These are phyloP conservation scores for Pilatotrama ljubarskyi DNA, from an alignment of 768 basidiomycete genomes.

Conservation along the genomic window DNA sequence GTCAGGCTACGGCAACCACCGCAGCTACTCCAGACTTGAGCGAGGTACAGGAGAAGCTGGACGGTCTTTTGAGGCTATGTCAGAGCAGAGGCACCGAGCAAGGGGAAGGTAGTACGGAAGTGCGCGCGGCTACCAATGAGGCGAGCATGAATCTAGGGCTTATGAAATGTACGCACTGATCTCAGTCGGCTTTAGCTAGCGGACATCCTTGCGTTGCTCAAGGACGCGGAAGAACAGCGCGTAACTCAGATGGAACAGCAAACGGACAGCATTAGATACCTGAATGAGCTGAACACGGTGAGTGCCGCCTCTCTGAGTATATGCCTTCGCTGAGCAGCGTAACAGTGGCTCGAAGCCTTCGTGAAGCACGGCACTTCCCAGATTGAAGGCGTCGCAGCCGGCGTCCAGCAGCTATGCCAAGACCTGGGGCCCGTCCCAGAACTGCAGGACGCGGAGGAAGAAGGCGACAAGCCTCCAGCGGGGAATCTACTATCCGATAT, in stretches of 20 bases:
- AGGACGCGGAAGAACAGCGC: conserved; percentile 48
- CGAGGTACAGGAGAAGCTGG: conserved; percentile 39
- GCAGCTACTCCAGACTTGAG: conserved; percentile 24
- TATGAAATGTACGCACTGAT: neutral
- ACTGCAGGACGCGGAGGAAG: conserved; percentile 21
- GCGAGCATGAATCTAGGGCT: neutral
- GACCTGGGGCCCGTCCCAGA: conserved; percentile 44
- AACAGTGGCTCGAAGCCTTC: conserved; percentile 81
- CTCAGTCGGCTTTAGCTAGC: conserved; percentile 34
- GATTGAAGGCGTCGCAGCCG: conserved; percentile 59
- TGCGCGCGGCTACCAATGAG: neutral
- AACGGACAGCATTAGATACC: conserved; percentile 72
- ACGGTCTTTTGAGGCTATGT: conserved; percentile 35
- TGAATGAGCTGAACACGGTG: conserved; percentile 75
- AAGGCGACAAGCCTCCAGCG: conserved; percentile 18
- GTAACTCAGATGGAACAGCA: conserved; percentile 61
- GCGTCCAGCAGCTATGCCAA: conserved; percentile 59
- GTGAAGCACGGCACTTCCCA: conserved; percentile 76
- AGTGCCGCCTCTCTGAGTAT: conserved; percentile 22
- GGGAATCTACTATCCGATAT: conserved; percentile 39
- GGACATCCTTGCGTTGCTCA: conserved; percentile 49
- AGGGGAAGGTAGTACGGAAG: neutral
- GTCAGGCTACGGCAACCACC: neutral
- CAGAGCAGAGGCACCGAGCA: neutral
- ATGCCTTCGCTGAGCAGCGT: no score